Conservation (phyloP, 164 flowering plant species). For the Umbellularia californica region DNA sequence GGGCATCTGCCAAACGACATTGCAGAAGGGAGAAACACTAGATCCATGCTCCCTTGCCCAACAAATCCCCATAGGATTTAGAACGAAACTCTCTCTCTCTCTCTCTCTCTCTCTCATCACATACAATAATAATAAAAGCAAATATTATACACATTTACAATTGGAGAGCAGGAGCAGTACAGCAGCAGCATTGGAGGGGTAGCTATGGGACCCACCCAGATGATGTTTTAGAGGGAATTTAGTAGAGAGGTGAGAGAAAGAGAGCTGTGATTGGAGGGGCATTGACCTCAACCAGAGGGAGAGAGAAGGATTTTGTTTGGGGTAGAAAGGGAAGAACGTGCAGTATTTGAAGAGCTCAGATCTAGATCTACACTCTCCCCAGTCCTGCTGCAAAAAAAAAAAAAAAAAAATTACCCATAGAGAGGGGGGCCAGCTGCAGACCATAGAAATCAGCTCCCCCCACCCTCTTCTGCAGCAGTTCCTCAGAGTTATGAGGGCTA, state of each 20-base stretch:
- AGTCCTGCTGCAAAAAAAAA: neutral
- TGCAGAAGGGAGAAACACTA: neutral
- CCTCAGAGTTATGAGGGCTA: conserved; percentile 3
- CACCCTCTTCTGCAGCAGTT: neutral
- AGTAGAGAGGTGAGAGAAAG: neutral
- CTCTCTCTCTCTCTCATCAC: neutral
- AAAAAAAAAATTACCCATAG: neutral
- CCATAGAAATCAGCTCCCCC: neutral
- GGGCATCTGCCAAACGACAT: neutral
- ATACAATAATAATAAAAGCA: neutral
- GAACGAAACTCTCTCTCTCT: neutral
- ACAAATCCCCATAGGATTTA: conserved; percentile 14
- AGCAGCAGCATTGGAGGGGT: conserved; percentile 8
- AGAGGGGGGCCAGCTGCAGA: neutral
- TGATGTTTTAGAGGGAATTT: neutral
- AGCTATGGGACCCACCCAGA: neutral
- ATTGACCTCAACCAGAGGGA: conserved; percentile 5
- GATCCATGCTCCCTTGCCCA: conserved; percentile 2
- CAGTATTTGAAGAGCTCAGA: conserved; percentile 37
- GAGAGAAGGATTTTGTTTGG: neutral
- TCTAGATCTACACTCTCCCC: conserved; percentile 32
- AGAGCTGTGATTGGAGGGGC: conserved; percentile 8
- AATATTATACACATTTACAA: neutral
- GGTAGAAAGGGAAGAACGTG: conserved; percentile 27
- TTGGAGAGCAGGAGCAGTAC: neutral